phyloP scores from a whole-genome alignment of 2,329 filamentous ascomycete species.

The Fusarium sarcochroum region DNA sequence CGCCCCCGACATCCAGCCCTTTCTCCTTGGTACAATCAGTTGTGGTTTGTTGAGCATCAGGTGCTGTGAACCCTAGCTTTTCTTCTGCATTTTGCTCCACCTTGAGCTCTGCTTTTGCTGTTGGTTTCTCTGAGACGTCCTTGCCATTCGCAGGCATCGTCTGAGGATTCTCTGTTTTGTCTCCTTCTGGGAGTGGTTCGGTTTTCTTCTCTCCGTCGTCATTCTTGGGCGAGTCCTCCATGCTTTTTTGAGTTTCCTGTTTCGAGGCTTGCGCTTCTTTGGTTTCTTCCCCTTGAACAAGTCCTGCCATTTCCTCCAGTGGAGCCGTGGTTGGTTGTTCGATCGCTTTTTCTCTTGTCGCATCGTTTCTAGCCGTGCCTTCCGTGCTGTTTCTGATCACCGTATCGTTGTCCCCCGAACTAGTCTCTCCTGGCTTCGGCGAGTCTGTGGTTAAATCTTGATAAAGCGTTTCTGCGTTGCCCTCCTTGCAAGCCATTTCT shows the following conservation, averaged over 20 bases:
- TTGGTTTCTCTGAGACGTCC: slow-evolving; percentile 12
- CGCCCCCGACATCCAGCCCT: not conserved
- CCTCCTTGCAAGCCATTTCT: not conserved
- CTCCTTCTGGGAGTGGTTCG: slow-evolving; percentile 5
- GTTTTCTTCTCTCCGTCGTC: slow-evolving; percentile 19
- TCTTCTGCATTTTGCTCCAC: slow-evolving; percentile 29
- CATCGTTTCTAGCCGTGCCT: not conserved
- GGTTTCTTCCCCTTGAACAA: slow-evolving; percentile 18
- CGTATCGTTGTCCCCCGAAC: slow-evolving; percentile 11
- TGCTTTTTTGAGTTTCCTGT: slow-evolving; percentile 11
- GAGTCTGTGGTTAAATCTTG: not conserved
- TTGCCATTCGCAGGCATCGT: not conserved
- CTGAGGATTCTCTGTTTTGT: slow-evolving; percentile 19
- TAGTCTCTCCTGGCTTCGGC: slow-evolving; percentile 10
- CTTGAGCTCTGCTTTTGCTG: slow-evolving; percentile 25
- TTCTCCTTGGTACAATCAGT: slow-evolving; percentile 17
- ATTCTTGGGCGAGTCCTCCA: slow-evolving; percentile 9
- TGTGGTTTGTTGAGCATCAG: slow-evolving; percentile 39
- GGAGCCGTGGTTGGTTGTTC: not conserved
- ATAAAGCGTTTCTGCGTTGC: not conserved
- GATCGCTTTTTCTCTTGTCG: not conserved
- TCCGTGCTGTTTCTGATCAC: slow-evolving; percentile 13
- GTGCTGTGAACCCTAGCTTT: slow-evolving; percentile 46
- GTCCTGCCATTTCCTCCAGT: slow-evolving; percentile 3
- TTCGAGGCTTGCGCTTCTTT: slow-evolving; percentile 21